Evolutionary conservation across 257 asterid genomes (phyloP).

Genomic region (Solanum acaule): DNA sequence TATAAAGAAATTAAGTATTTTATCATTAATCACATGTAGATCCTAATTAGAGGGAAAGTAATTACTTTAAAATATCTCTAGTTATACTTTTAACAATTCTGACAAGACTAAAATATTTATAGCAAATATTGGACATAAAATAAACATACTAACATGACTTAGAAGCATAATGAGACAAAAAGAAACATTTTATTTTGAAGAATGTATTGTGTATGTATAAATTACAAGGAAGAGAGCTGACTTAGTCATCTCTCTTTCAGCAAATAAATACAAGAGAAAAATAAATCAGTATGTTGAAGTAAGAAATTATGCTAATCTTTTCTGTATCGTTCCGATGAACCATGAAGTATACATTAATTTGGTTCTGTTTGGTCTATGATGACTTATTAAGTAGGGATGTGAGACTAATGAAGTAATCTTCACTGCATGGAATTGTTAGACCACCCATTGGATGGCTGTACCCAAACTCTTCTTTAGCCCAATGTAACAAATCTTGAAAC

Average conservation of each 20-base stretch:
- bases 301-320: not conserved
- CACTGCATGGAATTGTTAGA: conserved; percentile 5
- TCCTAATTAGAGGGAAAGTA: not conserved
- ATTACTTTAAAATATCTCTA: not conserved
- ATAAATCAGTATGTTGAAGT: not conserved
- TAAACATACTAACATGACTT: not conserved
- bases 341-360: not conserved
- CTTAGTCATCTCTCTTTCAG: not conserved
- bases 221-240: not conserved
- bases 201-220: not conserved
- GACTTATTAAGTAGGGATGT: conserved; percentile 5
- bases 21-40: not conserved
- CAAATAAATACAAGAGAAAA: not conserved
- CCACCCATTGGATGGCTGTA: conserved; percentile 13
- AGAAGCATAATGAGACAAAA: not conserved
- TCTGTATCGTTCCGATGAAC: not conserved
- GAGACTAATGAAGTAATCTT: conserved; percentile 1
- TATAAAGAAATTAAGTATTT: not conserved
- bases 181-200: not conserved
- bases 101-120: not conserved
- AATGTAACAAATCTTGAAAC: conserved; percentile 4
- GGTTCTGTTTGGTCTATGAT: not conserved
- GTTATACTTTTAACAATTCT: not conserved
- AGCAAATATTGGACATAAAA: not conserved
- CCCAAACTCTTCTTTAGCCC: conserved; percentile 5